A percentile compares a stretch with the other conserved stretches of the same genome.
Conservation (phyloP, 2,329 filamentous ascomycete species). For the Cladorrhinum sp. region DNA sequence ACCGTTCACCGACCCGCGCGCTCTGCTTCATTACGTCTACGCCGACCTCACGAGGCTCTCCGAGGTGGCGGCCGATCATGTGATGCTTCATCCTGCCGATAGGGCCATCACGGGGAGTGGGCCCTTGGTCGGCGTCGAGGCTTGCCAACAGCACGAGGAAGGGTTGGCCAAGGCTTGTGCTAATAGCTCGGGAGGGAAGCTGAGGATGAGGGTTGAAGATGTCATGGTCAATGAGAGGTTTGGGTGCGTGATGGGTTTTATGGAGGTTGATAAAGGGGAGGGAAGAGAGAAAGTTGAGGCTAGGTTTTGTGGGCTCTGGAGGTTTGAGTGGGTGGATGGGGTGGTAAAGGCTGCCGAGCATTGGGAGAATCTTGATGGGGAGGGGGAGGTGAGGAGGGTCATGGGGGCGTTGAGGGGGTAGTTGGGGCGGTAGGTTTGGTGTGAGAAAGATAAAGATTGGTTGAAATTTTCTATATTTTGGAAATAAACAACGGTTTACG, state of each 20-base stretch:
- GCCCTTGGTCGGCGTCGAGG: constrained; percentile 12
- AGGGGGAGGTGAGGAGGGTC: neutral
- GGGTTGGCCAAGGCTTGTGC: constrained; percentile 14
- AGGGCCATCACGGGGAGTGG: constrained; percentile 8
- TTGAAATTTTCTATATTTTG: too few relatives aligned
- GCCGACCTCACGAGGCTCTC: constrained; percentile 22
- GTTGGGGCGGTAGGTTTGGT: neutral
- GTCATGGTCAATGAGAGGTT: constrained; percentile 21
- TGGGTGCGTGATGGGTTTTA: constrained; percentile 24
- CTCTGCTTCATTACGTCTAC: constrained; percentile 23
- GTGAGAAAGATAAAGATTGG: too few relatives aligned
- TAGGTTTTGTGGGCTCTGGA: constrained; percentile 26
- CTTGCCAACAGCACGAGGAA: constrained; percentile 22
- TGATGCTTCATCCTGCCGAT: constrained; percentile 25
- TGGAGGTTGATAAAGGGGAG: constrained; percentile 13
- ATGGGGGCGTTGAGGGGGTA: neutral
- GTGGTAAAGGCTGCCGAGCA: constrained; percentile 23
- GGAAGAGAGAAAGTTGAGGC: constrained; percentile 9
- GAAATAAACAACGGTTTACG: too few relatives aligned
- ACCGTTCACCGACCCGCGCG: constrained; percentile 8
- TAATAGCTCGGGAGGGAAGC: constrained; percentile 15
- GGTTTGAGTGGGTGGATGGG: constrained; percentile 14
- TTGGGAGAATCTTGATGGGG: constrained; percentile 17
- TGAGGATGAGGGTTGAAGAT: constrained; percentile 25
- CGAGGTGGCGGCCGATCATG: constrained; percentile 12